Evolutionary conservation across 1,284 basidiomycete genomes (phyloP), one percentile per base, ranked within the genome.

Genomic region (Volvariella surrecta): DNA sequence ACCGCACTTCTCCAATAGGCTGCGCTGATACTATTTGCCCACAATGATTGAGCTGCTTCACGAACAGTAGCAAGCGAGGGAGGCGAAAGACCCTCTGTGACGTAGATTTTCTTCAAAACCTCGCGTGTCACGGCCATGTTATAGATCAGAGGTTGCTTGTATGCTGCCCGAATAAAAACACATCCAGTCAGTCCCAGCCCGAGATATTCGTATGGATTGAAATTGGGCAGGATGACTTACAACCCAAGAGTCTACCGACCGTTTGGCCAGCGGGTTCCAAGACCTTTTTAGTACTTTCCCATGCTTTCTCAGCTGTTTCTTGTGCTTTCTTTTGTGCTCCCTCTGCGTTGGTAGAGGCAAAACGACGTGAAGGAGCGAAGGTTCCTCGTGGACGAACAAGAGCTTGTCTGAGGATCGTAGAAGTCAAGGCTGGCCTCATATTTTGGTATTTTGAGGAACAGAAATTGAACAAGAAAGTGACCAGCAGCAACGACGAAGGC

Each of bases 51-150:
- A 65, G 94, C 96, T 18, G 83, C 85, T 45, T 71, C 69, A 37
- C 74, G 68, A 62, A 91, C 66, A 44, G 79, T 67, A 31, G 71
- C 63, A 42, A 88, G 47, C 19, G 80, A 80, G 11, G 94, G 95
- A 13, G 90, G 90, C 40, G 85, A 79, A 43, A 98, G 76, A 48
- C 80, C 78, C 69, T 98, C 95, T 39, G 83, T 80, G 51, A 88
- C 65, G 71, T 97, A 98, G 48, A 98, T 79, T 60, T 95, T 90
- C 69, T 94, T 93, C 53, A 82, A 64, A 52, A 98, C 60, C 58
- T 94, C 90, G 48, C 83, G 79, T 40, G 82, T 74, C 46, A 97
- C 90, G 47, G 87, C 70, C 44, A 87, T 68, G 71, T 94, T 93
- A 73, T 92, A 94, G 21, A 79, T 54, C 43, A 94, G 53, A 13